phyloP scores from a whole-genome alignment of 106 monocot genomes.

The Triglochin maritima region DNA sequence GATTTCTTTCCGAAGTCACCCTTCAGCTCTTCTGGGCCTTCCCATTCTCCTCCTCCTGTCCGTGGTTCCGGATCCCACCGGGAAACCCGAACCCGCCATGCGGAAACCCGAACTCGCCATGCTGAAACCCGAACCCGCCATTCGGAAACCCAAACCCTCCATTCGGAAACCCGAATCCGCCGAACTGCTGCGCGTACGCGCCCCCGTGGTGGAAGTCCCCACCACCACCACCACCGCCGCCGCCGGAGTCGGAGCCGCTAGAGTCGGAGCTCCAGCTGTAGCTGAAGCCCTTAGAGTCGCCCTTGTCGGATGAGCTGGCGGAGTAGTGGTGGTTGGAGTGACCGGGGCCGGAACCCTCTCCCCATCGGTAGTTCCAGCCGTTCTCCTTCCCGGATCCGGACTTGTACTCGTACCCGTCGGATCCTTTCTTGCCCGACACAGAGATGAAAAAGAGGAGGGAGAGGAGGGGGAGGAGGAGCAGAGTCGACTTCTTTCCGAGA shows the following conservation, averaged over 20 bases:
- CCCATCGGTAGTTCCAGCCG: background rate
- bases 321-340: background rate
- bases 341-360: background rate
- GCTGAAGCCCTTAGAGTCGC: background rate
- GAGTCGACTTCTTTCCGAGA: too few relatives aligned
- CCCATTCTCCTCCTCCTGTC: background rate
- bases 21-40: too few relatives aligned
- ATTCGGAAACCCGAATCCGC: background rate
- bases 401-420: slow-evolving; percentile 5
- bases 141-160: background rate
- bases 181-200: background rate
- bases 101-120: background rate
- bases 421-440: background rate
- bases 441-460: too few relatives aligned
- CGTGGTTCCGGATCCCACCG: slow-evolving; percentile 7
- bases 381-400: background rate
- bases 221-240: background rate
- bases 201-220: background rate
- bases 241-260: background rate
- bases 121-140: background rate
- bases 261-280: slow-evolving; percentile 3
- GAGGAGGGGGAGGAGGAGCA: too few relatives aligned
- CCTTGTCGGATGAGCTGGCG: background rate
- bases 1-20: too few relatives aligned
- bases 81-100: background rate